These are phyloP conservation scores for Quercus glauca DNA, from an alignment of 306 rosid genomes.

Conservation along the genomic window DNA sequence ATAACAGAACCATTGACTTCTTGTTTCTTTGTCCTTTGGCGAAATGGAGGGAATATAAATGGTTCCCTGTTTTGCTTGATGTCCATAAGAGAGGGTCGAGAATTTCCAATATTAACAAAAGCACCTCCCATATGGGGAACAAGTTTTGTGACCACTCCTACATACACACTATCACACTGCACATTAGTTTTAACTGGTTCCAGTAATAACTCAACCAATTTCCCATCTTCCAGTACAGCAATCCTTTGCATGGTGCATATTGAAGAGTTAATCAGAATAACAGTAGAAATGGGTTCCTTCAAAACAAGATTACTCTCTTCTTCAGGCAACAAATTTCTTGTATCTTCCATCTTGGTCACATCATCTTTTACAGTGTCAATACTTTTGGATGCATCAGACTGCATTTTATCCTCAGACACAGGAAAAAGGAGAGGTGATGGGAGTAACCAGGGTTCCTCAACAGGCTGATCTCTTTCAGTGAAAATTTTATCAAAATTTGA, in stretches of 20 bases:
- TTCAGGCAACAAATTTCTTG: conserved; percentile 49
- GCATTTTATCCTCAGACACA: conserved; percentile 40
- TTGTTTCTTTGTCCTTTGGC: conserved; percentile 46
- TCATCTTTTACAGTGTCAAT: conserved; percentile 35
- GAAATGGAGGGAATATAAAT: conserved; percentile 88
- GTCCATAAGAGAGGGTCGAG: conserved; percentile 85
- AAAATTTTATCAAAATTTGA: conserved; percentile 33
- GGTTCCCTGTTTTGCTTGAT: conserved; percentile 79
- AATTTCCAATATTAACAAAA: conserved; percentile 78
- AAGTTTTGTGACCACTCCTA: conserved; percentile 80
- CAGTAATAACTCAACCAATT: conserved; percentile 78
- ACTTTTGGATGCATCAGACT: conserved; percentile 34
- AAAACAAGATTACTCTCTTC: conserved; percentile 35
- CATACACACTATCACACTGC: conserved; percentile 89
- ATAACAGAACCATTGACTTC: conserved; percentile 28
- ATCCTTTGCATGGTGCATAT: conserved; percentile 98
- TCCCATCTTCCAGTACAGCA: conserved; percentile 86
- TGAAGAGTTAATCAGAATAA: conserved; percentile 82
- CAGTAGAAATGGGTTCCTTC: conserved; percentile 59
- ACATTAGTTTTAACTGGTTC: conserved; percentile 94
- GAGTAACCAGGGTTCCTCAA: conserved; percentile 92
- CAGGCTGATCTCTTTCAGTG: conserved; percentile 58
- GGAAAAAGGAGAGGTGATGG: conserved; percentile 30
- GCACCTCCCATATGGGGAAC: conserved; percentile 99
- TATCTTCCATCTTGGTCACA: conserved; percentile 38